Evolutionary conservation across 1,284 basidiomycete genomes (phyloP).

Genomic region (Volvariella volvacea): DNA sequence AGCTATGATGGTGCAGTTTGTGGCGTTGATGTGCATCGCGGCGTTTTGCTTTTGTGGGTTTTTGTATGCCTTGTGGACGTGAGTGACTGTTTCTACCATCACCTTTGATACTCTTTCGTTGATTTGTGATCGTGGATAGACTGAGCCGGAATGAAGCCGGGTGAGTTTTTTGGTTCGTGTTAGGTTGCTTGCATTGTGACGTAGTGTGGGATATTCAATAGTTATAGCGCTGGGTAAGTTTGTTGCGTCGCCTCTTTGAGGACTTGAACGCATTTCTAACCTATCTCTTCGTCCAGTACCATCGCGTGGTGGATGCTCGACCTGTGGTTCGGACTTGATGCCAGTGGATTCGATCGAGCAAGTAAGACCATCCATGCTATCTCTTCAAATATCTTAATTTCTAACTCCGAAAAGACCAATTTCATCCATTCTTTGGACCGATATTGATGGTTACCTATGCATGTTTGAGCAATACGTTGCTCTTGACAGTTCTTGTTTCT

Average conservation of each 20-base stretch:
- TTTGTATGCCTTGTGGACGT: constrained; percentile 88
- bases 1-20: constrained; percentile 78
- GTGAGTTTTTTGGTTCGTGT: constrained; percentile 27
- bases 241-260: too few species aligned
- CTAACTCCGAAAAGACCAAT: constrained; percentile 40
- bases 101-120: constrained; percentile 1
- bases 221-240: constrained; percentile 39
- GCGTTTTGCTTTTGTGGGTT: constrained; percentile 89
- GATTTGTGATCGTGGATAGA: constrained; percentile 25
- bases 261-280: not conserved
- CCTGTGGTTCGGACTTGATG: constrained; percentile 86
- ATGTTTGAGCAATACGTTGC: constrained; percentile 81
- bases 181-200: not conserved
- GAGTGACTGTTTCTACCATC: too few species aligned
- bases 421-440: constrained; percentile 83
- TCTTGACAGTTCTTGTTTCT: constrained; percentile 77
- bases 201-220: constrained; percentile 13
- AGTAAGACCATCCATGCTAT: constrained; percentile 41
- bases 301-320: constrained; percentile 90
- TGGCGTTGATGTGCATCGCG: constrained; percentile 79
- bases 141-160: constrained; percentile 51
- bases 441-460: constrained; percentile 83
- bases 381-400: not conserved
- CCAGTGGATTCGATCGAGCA: constrained; percentile 73
- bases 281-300: constrained; percentile 43